Evolutionary conservation across 2,329 filamentous ascomycete species (phyloP), one percentile per base, ranked within the genome.

Genomic region (Canariomyces notabilis): DNA sequence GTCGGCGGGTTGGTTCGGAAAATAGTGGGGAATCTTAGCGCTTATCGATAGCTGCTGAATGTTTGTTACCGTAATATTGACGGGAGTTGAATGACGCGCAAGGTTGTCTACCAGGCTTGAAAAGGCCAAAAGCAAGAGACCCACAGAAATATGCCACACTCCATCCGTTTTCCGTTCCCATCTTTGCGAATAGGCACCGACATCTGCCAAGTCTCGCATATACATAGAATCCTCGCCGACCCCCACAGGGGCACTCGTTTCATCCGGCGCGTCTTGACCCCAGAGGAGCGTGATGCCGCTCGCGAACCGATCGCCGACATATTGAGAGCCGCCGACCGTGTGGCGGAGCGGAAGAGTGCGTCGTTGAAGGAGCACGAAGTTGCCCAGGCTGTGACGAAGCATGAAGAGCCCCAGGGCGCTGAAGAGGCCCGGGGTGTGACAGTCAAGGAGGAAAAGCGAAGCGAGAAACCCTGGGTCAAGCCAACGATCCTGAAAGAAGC

Each of bases 181-280:
- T 29, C 14, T 29, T 61, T 91, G 12, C 74, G 75, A 39, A 70
- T 95, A 42, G 89, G 89, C 48, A 91, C 80, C 38, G 89, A 95
- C 62, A 84, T 95, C 46, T 89, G 87, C 64, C 74, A 75, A 47
- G 76, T 89, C 47, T 66, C 74, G 1, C 81, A 89, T 45, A 80
- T 95, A 49, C 67, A 71, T 50, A 63, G 65, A 16, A 70, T 89
- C 42, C 64, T 91, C 18, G 38, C 19, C n/a, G 22, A 33, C 19
- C 9, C 7, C 7, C 61, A 62, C 32, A 69, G 67, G 1, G 14
- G 14, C 9, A 43, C 52, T 5, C 68, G 68, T 22, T 79, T 80
- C 56, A 60, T 79, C 40, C 58, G 63, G 8, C 71, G 72, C 46
- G 58, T 81, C 41, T 62, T 81, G 19, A 64, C 69, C 4, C 58